These are phyloP conservation scores for Fusarium staphyleae DNA, from an alignment of 2,329 filamentous ascomycete genomes.

Conservation along the genomic window DNA sequence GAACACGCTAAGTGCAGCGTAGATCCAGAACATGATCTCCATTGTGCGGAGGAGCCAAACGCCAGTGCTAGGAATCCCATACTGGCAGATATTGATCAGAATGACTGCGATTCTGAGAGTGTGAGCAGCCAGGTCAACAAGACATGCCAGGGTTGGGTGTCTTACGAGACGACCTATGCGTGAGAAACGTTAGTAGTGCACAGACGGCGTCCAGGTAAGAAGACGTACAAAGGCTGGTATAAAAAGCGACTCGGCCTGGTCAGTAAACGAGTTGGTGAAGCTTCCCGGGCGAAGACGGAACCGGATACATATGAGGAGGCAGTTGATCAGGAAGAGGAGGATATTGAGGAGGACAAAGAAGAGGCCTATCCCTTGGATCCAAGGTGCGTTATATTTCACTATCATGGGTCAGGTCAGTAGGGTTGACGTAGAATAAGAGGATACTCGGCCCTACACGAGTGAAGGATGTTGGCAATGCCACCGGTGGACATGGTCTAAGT, in stretches of 20 bases:
- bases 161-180: constrained; percentile 54
- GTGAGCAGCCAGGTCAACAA: constrained; percentile 5
- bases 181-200: background rate
- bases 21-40: constrained; percentile 76
- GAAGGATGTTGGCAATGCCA: constrained; percentile 62
- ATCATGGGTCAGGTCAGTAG: constrained; percentile 7
- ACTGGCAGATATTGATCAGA: constrained; percentile 79
- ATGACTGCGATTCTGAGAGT: constrained; percentile 71
- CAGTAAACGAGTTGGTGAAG: constrained; percentile 74
- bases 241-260: constrained; percentile 81
- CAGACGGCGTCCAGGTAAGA: constrained; percentile 8
- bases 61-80: constrained; percentile 69
- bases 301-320: constrained; percentile 68
- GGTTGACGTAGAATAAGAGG: background rate
- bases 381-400: constrained; percentile 51
- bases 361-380: constrained; percentile 65
- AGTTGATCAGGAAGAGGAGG: constrained; percentile 68
- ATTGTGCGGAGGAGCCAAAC: constrained; percentile 68
- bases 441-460: constrained; percentile 41
- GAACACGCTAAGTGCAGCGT: constrained; percentile 70
- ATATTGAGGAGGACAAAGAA: constrained; percentile 70
- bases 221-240: constrained; percentile 67
- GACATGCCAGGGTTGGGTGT: background rate
- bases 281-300: constrained; percentile 75
- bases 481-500: constrained; percentile 58